These are phyloP conservation scores for Leucaena leucocephala DNA, from an alignment of 306 rosid genomes.

Conservation along the genomic window DNA sequence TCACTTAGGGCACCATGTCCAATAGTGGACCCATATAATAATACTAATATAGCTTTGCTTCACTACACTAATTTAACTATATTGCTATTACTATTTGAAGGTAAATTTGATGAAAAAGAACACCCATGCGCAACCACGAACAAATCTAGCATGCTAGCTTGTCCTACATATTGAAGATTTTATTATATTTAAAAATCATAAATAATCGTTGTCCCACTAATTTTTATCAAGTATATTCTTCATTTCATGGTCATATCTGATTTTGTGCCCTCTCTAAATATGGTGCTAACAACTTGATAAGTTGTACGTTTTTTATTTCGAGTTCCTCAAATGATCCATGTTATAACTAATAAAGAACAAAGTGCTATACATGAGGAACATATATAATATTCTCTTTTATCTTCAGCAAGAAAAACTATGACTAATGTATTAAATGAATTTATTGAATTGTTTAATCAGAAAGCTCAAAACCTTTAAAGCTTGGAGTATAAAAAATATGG, in stretches of 20 bases:
- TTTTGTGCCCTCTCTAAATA: not conserved
- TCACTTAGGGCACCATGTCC: slow-evolving; percentile 50
- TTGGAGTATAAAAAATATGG: not conserved
- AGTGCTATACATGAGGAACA: not conserved
- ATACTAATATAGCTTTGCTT: not conserved
- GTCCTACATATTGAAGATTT: not conserved
- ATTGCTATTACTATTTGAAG: not conserved
- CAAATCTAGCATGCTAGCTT: not conserved
- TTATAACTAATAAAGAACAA: not conserved
- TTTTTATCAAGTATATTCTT: not conserved
- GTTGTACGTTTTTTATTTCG: not conserved
- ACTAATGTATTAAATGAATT: not conserved
- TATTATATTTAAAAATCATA: not conserved
- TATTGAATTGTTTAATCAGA: not conserved
- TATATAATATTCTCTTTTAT: not conserved
- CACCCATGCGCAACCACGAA: not conserved
- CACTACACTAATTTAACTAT: not conserved
- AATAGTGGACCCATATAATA: slow-evolving; percentile 40
- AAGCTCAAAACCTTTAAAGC: not conserved
- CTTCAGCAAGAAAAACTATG: not conserved
- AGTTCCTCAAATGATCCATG: not conserved
- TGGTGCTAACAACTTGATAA: not conserved
- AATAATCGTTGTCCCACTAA: not conserved
- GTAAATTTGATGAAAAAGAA: not conserved
- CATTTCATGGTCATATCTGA: not conserved